A percentile compares a stretch with the other conserved stretches of the same genome.
Evolutionary conservation across 2,329 filamentous ascomycete species (phyloP).

Genomic region (Fusarium continuum): DNA sequence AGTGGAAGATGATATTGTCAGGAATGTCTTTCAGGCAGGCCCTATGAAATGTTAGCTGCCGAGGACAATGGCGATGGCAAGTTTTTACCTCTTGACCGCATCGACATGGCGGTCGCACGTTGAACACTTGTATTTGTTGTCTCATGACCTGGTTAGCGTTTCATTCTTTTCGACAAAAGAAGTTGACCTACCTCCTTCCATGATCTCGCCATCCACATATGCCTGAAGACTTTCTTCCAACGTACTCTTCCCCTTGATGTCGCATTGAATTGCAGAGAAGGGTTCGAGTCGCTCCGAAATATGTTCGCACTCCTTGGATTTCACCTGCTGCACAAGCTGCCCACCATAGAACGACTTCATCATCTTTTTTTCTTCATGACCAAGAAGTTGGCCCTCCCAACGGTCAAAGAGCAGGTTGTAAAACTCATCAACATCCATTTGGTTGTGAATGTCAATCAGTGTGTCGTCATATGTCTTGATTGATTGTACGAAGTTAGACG

Average conservation of each 20-base stretch:
- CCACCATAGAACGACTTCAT: conserved; percentile 91
- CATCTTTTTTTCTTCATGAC: conserved; percentile 71
- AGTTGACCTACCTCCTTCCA: conserved; percentile 77
- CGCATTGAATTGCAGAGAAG: conserved; percentile 94
- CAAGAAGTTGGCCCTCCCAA: conserved; percentile 83
- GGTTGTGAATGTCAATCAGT: conserved; percentile 83
- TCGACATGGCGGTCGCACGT: conserved; percentile 89
- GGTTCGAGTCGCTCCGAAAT: conserved; percentile 90
- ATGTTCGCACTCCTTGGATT: conserved; percentile 92
- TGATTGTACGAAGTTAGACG: conserved; percentile 74
- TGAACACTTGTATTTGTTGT: conserved; percentile 98
- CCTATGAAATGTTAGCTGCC: conserved; percentile 52
- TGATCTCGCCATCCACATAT: conserved; percentile 95
- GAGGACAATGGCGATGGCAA: background rate
- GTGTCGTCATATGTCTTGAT: conserved; percentile 86
- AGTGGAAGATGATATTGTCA: conserved; percentile 92
- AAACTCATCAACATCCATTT: conserved; percentile 99
- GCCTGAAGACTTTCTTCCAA: conserved; percentile 89
- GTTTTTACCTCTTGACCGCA: conserved; percentile 81
- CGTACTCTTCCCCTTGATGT: conserved; percentile 89
- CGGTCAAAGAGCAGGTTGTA: conserved; percentile 93
- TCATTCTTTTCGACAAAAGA: background rate
- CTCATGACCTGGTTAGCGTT: conserved; percentile 52
- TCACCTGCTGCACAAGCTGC: conserved; percentile 91
- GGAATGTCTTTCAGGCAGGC: conserved; percentile 93